phyloP scores from a whole-genome alignment of 192 early-diverging fungal genomes.

The Rhizophagus sp. region DNA sequence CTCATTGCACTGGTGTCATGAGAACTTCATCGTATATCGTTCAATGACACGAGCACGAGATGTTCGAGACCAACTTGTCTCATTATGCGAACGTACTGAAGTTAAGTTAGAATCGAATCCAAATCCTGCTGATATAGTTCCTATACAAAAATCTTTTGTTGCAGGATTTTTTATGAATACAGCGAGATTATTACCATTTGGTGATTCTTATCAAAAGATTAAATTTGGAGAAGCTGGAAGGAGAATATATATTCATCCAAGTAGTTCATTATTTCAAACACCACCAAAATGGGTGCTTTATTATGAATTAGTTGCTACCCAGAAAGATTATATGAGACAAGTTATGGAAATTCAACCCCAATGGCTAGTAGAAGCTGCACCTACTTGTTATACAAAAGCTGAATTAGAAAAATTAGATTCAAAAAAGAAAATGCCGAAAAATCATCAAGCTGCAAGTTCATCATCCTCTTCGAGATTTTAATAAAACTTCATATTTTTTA shows the following conservation, averaged over 20 bases:
- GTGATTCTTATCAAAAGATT: conserved; percentile 87
- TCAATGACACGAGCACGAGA: conserved; percentile 89
- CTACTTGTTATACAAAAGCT: conserved; percentile 22
- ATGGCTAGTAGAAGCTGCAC: conserved; percentile 72
- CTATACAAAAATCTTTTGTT: conserved; percentile 90
- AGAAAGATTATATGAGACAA: conserved; percentile 94
- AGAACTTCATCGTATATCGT: conserved; percentile 94
- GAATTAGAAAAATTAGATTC: conserved; percentile 20
- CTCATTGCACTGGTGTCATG: conserved; percentile 94
- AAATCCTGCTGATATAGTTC: conserved; percentile 81
- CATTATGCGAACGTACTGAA: conserved; percentile 90
- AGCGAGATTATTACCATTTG: conserved; percentile 79
- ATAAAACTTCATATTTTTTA: no score
- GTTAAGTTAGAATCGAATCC: conserved; percentile 79
- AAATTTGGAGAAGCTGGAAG: conserved; percentile 73
- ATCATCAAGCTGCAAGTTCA: conserved; percentile 11
- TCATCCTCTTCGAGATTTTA: not conserved
- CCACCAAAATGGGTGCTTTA: conserved; percentile 89
- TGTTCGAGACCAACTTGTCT: conserved; percentile 91
- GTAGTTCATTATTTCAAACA: conserved; percentile 74
- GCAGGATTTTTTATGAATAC: conserved; percentile 97
- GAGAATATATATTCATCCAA: conserved; percentile 92
- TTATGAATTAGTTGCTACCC: conserved; percentile 91
- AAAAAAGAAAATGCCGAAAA: conserved; percentile 33
- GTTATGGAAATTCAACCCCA: conserved; percentile 88